phyloP scores from a whole-genome alignment of 192 early-diverging fungal species.

The Entomortierella parvispora region DNA sequence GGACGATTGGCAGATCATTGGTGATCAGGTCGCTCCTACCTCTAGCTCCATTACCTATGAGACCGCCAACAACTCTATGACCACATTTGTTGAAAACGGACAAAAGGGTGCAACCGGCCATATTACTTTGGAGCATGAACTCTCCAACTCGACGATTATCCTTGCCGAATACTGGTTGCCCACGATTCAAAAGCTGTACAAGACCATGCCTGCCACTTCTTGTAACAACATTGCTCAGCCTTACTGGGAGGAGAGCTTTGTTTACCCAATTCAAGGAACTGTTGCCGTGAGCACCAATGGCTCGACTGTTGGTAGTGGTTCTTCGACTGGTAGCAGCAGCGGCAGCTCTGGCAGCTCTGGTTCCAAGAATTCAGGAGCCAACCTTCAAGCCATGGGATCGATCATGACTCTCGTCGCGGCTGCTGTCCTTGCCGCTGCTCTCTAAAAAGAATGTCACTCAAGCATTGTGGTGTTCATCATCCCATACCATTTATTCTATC shows the following conservation, averaged over 20 bases:
- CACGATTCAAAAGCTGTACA: slow-evolving; percentile 42
- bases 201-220: slow-evolving; percentile 39
- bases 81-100: slow-evolving; percentile 42
- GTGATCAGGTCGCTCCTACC: slow-evolving; percentile 19
- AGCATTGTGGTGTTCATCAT: no score
- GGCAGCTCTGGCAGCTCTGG: no score
- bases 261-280: slow-evolving; percentile 31
- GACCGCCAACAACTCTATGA: slow-evolving; percentile 44
- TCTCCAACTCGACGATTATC: no score
- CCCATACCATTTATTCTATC: no score
- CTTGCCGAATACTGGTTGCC: slow-evolving; percentile 55
- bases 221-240: slow-evolving; percentile 52
- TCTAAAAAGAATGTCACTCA: no score
- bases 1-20: slow-evolving; percentile 54
- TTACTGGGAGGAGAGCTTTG: slow-evolving; percentile 50
- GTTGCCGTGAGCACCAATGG: slow-evolving; percentile 8
- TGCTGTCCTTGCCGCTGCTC: no score
- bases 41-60: slow-evolving; percentile 36
- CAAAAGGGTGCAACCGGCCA: slow-evolving; percentile 39
- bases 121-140: slow-evolving; percentile 52
- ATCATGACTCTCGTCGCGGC: no score
- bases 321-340: no score
- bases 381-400: no score
- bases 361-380: no score
- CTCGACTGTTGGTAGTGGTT: slow-evolving; percentile 4